Evolutionary conservation across 2,329 filamentous ascomycete species (phyloP), one percentile per base, ranked within the genome.

Genomic region (Sordariomycetes sp.): DNA sequence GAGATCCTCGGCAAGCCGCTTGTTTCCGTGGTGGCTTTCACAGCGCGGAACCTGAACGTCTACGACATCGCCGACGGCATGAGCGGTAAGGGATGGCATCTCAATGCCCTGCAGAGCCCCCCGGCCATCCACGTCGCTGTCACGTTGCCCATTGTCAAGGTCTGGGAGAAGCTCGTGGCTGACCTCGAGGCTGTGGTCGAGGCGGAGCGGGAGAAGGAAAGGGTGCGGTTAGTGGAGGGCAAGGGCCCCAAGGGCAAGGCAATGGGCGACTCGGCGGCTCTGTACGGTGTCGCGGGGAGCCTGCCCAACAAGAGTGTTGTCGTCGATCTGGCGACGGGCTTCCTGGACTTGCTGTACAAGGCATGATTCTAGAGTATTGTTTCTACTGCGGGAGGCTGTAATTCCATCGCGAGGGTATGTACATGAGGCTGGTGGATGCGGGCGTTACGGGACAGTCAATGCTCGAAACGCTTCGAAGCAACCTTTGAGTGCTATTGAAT

Each of bases 281-380:
- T 98, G 41, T 98, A 98, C 59, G 92, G 92, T 35, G 88, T 98
- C 37, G 92, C 92, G 0, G 92, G 92, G 6, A 93, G 85, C 50
- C 61, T 98, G 57, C 92, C 92, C 2, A 93, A 98, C 56, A 96
- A 96, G 73, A 86, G 83, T 46, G 81, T 98, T 21, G 87, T 98
- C 21, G 85, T 86, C 44, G 86, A 94, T 48, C 62, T 98, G 53
- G 90, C 88, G 2, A 85, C 72, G 45, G 90, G 87, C 1, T 98
- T 96, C 59, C 67, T 96, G 53, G 88, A 96, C 62, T 81, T 92
- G 34, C 55, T 95, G 58, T 95, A 95, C 61, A 94, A 94, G 68
- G 81, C 82, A 39, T 92, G 63, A 62, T 24, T 5, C 11, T n/a
- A n/a, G n/a, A n/a, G n/a, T n/a, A n/a, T n/a, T n/a, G n/a, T n/a